Evolutionary conservation across 345 rosid genomes (phyloP), one percentile per base, ranked within the genome.

Genomic region (Brassica carinata): DNA sequence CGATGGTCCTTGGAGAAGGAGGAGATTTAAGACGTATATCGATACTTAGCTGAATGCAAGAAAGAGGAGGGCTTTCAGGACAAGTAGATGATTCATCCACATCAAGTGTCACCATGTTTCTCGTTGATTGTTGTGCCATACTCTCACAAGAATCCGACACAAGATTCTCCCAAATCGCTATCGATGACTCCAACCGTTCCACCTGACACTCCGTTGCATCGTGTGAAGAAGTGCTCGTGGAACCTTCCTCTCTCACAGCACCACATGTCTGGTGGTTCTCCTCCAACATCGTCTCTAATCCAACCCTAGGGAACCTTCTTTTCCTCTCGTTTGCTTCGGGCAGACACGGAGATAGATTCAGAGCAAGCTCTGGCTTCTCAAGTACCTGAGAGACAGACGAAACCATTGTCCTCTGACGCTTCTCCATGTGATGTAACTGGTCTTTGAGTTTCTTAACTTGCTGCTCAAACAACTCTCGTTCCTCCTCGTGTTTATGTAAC

Each of bases 121-220:
- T 73, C 67, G 65, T 75, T 70, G 63, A 64, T 72, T 79, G 58
- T 14, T 51, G 87, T 57, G n/a, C 65, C 81, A 13, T 61, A 66
- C 85, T 75, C 45, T 84, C 89, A 78, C 80, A 65, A 67, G 81
- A 85, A 75, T 88, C 90, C 6, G 72, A 79, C 2, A 85, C 84
- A 57, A 87, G 81, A 83, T 90, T 85, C 85, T 92, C 98, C 99
- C 97, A 94, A 69, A 90, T 87, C 10, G 82, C 83, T 80, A 96
- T 67, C 5, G 98, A 90, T 34, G 94, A 87, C 67, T 87, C 97
- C 77, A 96, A 75, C 75, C 82, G 90, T 70, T 88, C 96, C 65
- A 85, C 79, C 40, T 83, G 88, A 10, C 51, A 79, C 73, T 87
- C 97, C 58, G 75, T 74, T 55, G 72, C 64, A 51, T 51, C 58